These are phyloP conservation scores for Chaetomiaceae sp. DNA, from an alignment of 2,329 filamentous ascomycete species.

Conservation along the genomic window DNA sequence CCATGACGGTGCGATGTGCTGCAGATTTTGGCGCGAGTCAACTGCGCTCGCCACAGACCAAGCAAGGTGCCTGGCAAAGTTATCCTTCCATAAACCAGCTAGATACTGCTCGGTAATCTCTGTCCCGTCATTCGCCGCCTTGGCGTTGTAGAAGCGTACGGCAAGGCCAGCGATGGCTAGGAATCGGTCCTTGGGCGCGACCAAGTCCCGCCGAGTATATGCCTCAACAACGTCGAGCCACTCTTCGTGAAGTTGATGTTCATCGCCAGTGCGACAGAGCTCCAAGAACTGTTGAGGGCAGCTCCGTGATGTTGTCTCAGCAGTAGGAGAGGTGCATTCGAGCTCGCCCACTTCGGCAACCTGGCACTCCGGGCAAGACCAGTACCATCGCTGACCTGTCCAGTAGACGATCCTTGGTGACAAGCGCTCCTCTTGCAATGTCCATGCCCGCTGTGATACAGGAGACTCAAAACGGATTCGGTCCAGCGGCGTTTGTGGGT, in stretches of 20 bases:
- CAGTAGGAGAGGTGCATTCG: background rate
- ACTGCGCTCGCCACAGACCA: constrained; percentile 25
- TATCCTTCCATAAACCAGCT: constrained; percentile 26
- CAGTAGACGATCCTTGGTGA: constrained; percentile 28
- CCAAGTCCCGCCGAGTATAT: constrained; percentile 26
- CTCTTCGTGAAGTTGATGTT: constrained; percentile 24
- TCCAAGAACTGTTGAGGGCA: constrained; percentile 25
- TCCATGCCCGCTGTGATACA: constrained; percentile 26
- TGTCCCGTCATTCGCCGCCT: constrained; percentile 16
- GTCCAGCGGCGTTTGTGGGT: constrained; percentile 21
- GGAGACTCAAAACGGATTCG: constrained; percentile 23
- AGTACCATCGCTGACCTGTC: constrained; percentile 27
- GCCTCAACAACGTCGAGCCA: constrained; percentile 29
- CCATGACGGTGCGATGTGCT: constrained; percentile 27
- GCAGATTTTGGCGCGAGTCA: constrained; percentile 15
- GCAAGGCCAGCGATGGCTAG: constrained; percentile 28
- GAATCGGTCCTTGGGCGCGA: constrained; percentile 26
- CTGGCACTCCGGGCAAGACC: constrained; percentile 26
- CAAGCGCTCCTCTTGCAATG: constrained; percentile 28
- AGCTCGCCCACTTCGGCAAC: constrained; percentile 20
- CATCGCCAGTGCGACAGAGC: constrained; percentile 24
- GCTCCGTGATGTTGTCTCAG: constrained; percentile 13
- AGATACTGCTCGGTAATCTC: constrained; percentile 24
- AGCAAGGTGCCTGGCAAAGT: constrained; percentile 26
- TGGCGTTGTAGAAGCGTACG: constrained; percentile 27